Evolutionary conservation across 495 filamentous ascomycete genomes (phyloP), one percentile per base, ranked within the genome.

Genomic region (Letharia lupina): DNA sequence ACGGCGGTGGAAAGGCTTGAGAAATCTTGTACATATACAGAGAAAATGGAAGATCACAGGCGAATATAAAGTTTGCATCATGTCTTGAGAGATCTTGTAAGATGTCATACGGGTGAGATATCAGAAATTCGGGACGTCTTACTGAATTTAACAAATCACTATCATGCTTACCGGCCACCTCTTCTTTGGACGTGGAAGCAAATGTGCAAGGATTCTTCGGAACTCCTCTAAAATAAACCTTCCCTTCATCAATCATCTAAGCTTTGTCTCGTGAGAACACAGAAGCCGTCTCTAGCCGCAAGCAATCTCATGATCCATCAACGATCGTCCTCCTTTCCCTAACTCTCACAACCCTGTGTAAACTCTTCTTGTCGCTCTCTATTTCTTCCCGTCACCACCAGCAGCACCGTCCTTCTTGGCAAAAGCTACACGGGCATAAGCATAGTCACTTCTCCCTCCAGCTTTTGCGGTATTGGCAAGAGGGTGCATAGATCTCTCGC

Each of bases 361-460:
- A 33, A 11, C 39, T n/a, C 33, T 37, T 20, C 39, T 44, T 37
- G 47, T 59, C 12, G 6, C 47, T 48, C 23, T 42, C 67, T 57
- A 72, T 48, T 74, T 72, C 47, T 69, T 74, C 31, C 58, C 64
- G 5, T 61, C 68, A 62, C 64, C 64, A 9, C 64, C 64, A 2
- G 61, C 63, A 45, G 70, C 65, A 12, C 66, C 62, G 10, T 69
- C 68, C 67, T 72, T 75, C 47, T 69, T 74, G 15, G 71, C 71
- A 33, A 70, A 63, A 13, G 74, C 74, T 73, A 57, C 10, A 47
- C 31, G 23, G 16, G 3, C 54, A 50, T 64, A n/a, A 68, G 52
- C 45, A 41, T 60, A 12, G 18, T 6, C 11, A 7, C 16, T 57
- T 61, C 31, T 45, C 64, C 45, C 40, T 44, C 16, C 12, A 58